Conservation (phyloP, 179 eudicot genomes). For the Beta lomatogona region DNA sequence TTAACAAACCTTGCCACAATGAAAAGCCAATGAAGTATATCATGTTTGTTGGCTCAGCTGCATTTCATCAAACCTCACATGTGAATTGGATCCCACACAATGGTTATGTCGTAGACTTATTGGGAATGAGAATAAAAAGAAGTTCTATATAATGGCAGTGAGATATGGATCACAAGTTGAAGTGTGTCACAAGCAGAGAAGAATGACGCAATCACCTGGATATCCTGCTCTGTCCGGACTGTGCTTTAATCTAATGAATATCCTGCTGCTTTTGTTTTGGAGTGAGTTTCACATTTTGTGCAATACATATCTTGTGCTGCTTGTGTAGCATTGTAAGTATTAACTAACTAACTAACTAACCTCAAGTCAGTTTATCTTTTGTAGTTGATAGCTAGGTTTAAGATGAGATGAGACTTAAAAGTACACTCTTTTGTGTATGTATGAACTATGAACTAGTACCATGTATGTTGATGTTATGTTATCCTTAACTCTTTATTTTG, state of each 20-base stretch:
- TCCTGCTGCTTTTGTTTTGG: neutral
- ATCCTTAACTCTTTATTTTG: neutral
- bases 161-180: neutral
- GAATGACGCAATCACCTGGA: neutral
- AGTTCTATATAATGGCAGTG: neutral
- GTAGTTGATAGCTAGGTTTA: neutral
- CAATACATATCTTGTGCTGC: neutral
- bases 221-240: neutral
- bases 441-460: neutral
- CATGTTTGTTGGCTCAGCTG: no score
- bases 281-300: neutral
- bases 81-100: no score
- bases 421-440: neutral
- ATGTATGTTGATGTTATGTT: neutral
- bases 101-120: neutral
- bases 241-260: neutral
- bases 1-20: no score
- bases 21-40: no score
- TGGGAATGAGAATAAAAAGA: neutral
- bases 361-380: neutral
- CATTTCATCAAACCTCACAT: no score
- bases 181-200: neutral
- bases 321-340: neutral
- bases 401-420: neutral
- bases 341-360: neutral